Evolutionary conservation across 2,329 filamentous ascomycete species (phyloP), one percentile per base, ranked within the genome.

Genomic region (Colletotrichum gigasporum): DNA sequence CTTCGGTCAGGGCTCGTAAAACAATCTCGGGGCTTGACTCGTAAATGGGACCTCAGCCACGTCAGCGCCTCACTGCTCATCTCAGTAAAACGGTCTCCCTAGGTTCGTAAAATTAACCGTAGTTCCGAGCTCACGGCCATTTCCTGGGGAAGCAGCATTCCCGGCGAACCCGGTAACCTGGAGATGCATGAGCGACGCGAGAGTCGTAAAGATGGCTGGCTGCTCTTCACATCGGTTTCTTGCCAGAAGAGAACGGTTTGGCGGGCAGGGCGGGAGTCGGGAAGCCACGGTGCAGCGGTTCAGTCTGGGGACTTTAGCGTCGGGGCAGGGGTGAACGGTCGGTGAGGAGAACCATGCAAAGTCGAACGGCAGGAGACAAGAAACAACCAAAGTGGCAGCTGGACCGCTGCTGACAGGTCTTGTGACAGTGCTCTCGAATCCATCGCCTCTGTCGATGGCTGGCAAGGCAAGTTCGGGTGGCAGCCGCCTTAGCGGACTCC

Each of bases 11-110:
- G 47, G 16, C 42, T 55, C 28, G 34, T 20, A 30, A 47, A 18
- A 42, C 30, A 65, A 65, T 62, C 20, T 50, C 56, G 56, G 62
- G 56, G 50, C 48, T 65, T 62, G 62, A 44, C 30, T 65, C 62
- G 41, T 37, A 39, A 62, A 54, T 37, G 37, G 41, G 16, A 55
- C 32, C 48, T 62, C 56, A 65, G 62, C 56, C 48, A 62, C 56
- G 41, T 11, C 62, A 54, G 30, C 50, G 57, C 61, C 61, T 61
- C 48, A 48, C 34, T 47, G 47, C 47, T 64, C 61, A 61, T 61
- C 41, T 61, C 22, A 53, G 20, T 48, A 34, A 61, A 35, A 61
- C 56, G 41, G 24, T 41, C 11, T 47, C 39, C 37, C 16, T 22
- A 47, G 48, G 26, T 14, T 35, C 26, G 47, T 32, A 61, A 53